A percentile compares a stretch with the other conserved stretches of the same genome.
phyloP scores from a whole-genome alignment of 2,329 filamentous ascomycete genomes.

The Trichoderma sp. region DNA sequence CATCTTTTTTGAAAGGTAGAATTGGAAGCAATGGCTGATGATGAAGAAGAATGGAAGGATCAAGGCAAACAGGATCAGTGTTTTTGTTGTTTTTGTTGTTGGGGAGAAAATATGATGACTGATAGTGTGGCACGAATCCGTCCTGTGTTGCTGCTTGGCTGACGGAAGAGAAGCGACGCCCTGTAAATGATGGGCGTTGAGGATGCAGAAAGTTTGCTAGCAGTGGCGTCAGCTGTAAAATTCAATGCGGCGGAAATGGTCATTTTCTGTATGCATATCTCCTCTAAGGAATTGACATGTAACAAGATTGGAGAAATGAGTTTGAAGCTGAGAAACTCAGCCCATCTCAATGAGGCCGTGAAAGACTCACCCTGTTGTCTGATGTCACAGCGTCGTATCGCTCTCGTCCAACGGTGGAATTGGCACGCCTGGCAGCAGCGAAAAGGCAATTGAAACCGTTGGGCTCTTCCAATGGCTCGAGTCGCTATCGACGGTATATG shows the following conservation, averaged over 20 bases:
- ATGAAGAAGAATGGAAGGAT: background rate
- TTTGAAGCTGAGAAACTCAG: background rate
- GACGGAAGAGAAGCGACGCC: background rate
- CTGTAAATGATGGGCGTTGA: background rate
- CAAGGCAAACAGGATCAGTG: background rate
- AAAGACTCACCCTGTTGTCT: background rate
- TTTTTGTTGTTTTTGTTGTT: background rate
- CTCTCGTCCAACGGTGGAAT: background rate
- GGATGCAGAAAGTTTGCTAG: background rate
- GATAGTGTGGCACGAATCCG: background rate
- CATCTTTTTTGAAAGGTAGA: conserved; percentile 24
- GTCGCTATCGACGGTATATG: background rate
- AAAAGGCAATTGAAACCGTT: background rate
- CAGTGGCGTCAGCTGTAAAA: background rate
- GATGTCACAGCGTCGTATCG: background rate
- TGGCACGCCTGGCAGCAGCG: background rate
- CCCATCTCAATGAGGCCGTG: background rate
- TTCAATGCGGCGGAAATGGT: background rate
- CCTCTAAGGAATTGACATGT: background rate
- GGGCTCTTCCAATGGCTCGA: background rate
- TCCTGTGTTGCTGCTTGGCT: background rate
- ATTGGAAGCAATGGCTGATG: background rate
- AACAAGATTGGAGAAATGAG: background rate
- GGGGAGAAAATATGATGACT: background rate
- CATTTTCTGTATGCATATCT: background rate